Percentiles rank a stretch among this genome's conserved stretches.
Evolutionary conservation across 192 early-diverging fungal species (phyloP).

Genomic region (Podila clonocystis): DNA sequence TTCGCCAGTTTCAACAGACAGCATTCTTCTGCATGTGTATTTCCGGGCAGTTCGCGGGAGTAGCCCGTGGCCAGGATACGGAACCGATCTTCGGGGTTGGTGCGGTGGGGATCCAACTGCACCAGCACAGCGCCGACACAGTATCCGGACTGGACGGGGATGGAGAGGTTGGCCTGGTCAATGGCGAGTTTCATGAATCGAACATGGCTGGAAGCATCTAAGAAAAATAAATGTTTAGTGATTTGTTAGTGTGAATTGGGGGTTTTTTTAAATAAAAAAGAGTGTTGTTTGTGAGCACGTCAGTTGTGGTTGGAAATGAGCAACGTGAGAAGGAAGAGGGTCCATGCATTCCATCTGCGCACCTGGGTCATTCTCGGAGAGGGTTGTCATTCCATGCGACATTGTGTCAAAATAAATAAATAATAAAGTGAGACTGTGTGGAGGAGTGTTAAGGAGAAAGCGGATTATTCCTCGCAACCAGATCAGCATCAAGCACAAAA

Average conservation of each 20-base stretch:
- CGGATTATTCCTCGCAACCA: no score
- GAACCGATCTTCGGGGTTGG: slow-evolving; percentile 14
- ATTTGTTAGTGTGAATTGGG: no score
- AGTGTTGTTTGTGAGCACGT: no score
- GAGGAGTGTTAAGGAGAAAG: no score
- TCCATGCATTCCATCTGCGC: slow-evolving; percentile 52
- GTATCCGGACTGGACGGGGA: slow-evolving; percentile 85
- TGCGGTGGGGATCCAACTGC: slow-evolving; percentile 10
- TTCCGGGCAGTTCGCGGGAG: slow-evolving; percentile 94
- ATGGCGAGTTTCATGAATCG: slow-evolving; percentile 87
- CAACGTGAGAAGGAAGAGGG: neutral
- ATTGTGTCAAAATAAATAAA: no score
- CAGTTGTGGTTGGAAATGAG: no score
- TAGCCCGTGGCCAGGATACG: slow-evolving; percentile 83
- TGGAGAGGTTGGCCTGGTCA: slow-evolving; percentile 79
- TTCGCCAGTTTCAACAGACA: slow-evolving; percentile 78
- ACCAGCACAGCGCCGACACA: slow-evolving; percentile 92
- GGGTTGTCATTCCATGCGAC: slow-evolving; percentile 1
- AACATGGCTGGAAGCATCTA: slow-evolving; percentile 61
- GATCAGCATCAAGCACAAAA: no score
- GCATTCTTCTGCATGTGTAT: slow-evolving; percentile 96
- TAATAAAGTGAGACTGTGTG: no score
- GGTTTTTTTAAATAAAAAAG: no score
- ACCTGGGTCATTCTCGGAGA: slow-evolving; percentile 2
- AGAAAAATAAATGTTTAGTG: neutral